Conservation (phyloP, 257 asterid genomes). For the Nicotiana paniculata region DNA sequence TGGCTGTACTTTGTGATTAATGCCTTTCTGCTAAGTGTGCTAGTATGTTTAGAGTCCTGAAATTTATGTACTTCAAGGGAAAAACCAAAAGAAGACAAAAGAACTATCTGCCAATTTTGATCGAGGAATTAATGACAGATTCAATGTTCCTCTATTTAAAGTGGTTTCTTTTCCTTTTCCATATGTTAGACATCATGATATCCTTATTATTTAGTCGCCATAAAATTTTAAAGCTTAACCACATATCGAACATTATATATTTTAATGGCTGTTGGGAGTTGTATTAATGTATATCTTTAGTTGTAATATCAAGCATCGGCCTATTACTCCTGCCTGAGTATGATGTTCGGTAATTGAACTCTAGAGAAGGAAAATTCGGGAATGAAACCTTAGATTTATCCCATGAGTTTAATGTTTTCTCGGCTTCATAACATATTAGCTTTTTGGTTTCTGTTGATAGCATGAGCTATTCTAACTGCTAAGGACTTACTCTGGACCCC, state of each 20-base stretch:
- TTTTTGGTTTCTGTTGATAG: neutral
- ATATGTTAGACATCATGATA: neutral
- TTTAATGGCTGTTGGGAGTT: neutral
- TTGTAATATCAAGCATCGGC: neutral
- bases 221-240: neutral
- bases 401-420: neutral
- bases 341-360: neutral
- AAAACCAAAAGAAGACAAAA: neutral
- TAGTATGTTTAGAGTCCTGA: neutral
- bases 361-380: neutral
- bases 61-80: neutral
- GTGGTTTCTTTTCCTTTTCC: neutral
- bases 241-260: neutral
- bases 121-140: neutral
- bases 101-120: neutral
- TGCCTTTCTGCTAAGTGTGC: neutral
- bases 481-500: neutral
- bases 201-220: neutral
- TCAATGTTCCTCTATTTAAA: neutral
- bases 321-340: neutral
- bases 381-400: neutral
- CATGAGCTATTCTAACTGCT: neutral
- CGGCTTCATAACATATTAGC: neutral
- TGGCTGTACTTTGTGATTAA: neutral
- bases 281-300: neutral